Evolutionary conservation across 306 rosid species (phyloP), one percentile per base, ranked within the genome.

Genomic region (Ochetophila trinervis): DNA sequence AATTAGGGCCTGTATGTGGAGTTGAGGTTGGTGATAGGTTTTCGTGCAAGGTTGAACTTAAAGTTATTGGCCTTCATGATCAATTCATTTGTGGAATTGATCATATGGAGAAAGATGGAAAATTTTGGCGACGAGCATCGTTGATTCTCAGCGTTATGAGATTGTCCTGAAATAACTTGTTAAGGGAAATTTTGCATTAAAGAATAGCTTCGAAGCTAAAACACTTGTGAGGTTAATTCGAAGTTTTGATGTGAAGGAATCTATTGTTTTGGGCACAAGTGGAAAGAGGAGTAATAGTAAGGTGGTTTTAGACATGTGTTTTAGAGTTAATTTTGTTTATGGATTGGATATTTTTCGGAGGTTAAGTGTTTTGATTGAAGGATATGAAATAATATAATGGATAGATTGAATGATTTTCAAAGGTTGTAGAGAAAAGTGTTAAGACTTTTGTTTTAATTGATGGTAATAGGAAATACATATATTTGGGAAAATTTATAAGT

Each of bases 121-220:
- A 24, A 24, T 20, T 0, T 27, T 76, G 47, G 90, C 85, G 15
- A 82, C 83, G 1, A 79, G 87, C 73, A 51, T 85, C 34, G 83
- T 85, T 1, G 77, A 22, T 0, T 57, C 85, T 0, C 18, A 21
- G 2, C 73, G 71, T 5, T 76, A 85, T 44, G 58, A 20, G 0
- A 82, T 82, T 52, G 40, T 7, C 42, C 12, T 7, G 16, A 59
- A 18, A 5, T 57, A 48, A 48, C 34, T 77, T 20, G 20, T 19
- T 2, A 22, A 50, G 0, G 89, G 89, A n/a, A 85, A 76, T 57
- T 82, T 79, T 63, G 84, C 86, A 12, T 34, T 85, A 19, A 63
- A 27, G 69, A 82, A 85, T 53, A 76, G 83, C 59, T 60, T 62
- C 62, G 50, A 62, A 9, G 73, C 75, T 4, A 5, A 15, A 57